Base-by-base conservation (phyloP, 2,329 filamentous ascomycete genomes). In the Aspergillus costaricaensis region DNA sequence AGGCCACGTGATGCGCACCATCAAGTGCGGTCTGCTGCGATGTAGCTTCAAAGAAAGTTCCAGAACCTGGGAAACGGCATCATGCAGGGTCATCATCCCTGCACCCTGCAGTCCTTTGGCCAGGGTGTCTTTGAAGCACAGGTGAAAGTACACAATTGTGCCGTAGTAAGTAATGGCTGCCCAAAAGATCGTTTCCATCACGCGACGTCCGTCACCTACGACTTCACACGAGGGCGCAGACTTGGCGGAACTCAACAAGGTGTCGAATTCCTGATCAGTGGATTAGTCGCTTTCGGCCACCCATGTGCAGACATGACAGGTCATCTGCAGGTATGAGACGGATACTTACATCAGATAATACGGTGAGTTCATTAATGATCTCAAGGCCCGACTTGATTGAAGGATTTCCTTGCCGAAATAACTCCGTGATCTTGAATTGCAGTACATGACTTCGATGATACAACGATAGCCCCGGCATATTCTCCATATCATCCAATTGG, bases 401-500 rank as follows among this genome's bases (percentile, higher is more conserved):
- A 12, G 39, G 36, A 9, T 58, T 58, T 21, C 57, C 56, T 48
- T 67, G 63, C 52, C 52, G 52, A 41, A 63, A 67, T 9, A 68
- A 50, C 51, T 71, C 68, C 1, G 69, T 69, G 30, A 69, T 71
- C 36, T 65, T 64, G 51, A 70, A 70, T 43, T 68, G 66, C 5
- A 66, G 50, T 21, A 72, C 66, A 57, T 72, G 70, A 51, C 66
- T 67, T 30, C 57, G 60, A 49, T 72, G 68, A 50, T 69, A 70
- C 12, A 70, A 53, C 12, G 62, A 65, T 41, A 69, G 57, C 5
- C 62, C 63, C 0, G 67, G 62, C 15, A 69, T 61, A 47, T 72
- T 72, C 41, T 72, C 69, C 54, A 70, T 43, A 36, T 72, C 69
- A 52, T 72, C 70, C 23, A 71, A 57, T 21, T 66, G 68, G 9